A percentile compares a stretch with the other conserved stretches of the same genome.
Conservation (phyloP, 2,329 filamentous ascomycete genomes). For the Ceratocystis alfenasii region DNA sequence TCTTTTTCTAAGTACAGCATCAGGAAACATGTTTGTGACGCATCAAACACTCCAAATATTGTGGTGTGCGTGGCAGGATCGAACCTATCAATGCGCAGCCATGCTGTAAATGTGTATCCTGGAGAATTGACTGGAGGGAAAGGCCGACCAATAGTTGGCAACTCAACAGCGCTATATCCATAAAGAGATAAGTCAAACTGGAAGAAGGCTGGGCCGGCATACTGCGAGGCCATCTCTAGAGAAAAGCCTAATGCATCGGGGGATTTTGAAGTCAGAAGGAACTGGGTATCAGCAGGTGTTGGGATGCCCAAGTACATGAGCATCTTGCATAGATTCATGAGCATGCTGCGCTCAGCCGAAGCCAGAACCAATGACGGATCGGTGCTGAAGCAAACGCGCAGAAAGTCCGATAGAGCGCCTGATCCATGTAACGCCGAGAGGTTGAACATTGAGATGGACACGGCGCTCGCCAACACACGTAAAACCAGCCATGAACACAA, state of each 20-base stretch:
- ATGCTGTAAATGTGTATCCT: slow-evolving; percentile 86
- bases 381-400: slow-evolving; percentile 48
- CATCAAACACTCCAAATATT: slow-evolving; percentile 88
- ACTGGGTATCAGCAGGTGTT: slow-evolving; percentile 69
- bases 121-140: slow-evolving; percentile 69
- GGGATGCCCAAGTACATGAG: slow-evolving; percentile 67
- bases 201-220: slow-evolving; percentile 70
- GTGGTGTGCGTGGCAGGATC: slow-evolving; percentile 81
- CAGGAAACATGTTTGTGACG: slow-evolving; percentile 83
- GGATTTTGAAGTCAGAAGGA: slow-evolving; percentile 47
- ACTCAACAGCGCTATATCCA: slow-evolving; percentile 81
- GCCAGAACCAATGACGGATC: slow-evolving; percentile 29
- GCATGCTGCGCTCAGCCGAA: slow-evolving; percentile 44
- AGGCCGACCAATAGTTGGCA: slow-evolving; percentile 68
- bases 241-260: slow-evolving; percentile 53
- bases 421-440: slow-evolving; percentile 59
- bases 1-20: slow-evolving; percentile 90
- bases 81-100: slow-evolving; percentile 80
- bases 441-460: slow-evolving; percentile 54
- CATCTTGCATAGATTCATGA: slow-evolving; percentile 55
- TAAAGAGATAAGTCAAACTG: slow-evolving; percentile 86
- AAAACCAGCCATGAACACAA: slow-evolving; percentile 53
- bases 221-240: slow-evolving; percentile 59
- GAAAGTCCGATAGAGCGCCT: slow-evolving; percentile 54
- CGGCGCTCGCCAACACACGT: slow-evolving; percentile 47